Evolutionary conservation across 2,329 filamentous ascomycete species (phyloP).

Genomic region (Fragosphaeria purpurea): DNA sequence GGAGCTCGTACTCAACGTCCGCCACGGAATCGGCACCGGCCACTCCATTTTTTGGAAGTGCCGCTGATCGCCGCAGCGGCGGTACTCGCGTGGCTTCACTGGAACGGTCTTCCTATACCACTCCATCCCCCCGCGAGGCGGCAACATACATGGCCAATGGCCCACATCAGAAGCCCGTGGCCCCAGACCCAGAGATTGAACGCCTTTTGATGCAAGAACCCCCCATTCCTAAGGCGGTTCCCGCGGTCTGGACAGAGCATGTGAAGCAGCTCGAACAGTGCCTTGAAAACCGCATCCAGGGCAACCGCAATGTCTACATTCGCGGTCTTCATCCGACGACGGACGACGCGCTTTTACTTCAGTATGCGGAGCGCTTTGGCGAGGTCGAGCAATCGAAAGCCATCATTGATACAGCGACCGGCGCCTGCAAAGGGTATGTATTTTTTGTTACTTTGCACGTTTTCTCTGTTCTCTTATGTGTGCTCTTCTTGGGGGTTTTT

Average conservation of each 20-base stretch:
- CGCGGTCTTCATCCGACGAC: slow-evolving; percentile 91
- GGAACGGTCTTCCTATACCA: slow-evolving; percentile 56
- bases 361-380: slow-evolving; percentile 80
- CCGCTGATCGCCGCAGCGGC: slow-evolving; percentile 47
- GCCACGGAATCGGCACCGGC: slow-evolving; percentile 53
- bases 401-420: slow-evolving; percentile 89
- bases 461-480: background rate
- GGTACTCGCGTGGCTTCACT: slow-evolving; percentile 44
- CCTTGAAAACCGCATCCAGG: slow-evolving; percentile 79
- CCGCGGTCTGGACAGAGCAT: slow-evolving; percentile 77
- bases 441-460: slow-evolving; percentile 9
- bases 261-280: slow-evolving; percentile 89
- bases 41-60: slow-evolving; percentile 53
- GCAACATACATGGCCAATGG: slow-evolving; percentile 22
- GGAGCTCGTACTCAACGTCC: slow-evolving; percentile 54
- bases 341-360: slow-evolving; percentile 77
- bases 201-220: slow-evolving; percentile 66
- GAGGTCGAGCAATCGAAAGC: slow-evolving; percentile 95
- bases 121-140: slow-evolving; percentile 54
- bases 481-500: too few relatives aligned
- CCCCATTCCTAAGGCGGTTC: slow-evolving; percentile 75
- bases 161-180: slow-evolving; percentile 28
- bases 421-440: slow-evolving; percentile 89
- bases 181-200: slow-evolving; percentile 44
- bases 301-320: slow-evolving; percentile 97